Percentiles rank a stretch among this genome's conserved stretches.
These are phyloP conservation scores for Fagopyrum esculentum DNA, from an alignment of 148 eudicot species.

Conservation along the genomic window DNA sequence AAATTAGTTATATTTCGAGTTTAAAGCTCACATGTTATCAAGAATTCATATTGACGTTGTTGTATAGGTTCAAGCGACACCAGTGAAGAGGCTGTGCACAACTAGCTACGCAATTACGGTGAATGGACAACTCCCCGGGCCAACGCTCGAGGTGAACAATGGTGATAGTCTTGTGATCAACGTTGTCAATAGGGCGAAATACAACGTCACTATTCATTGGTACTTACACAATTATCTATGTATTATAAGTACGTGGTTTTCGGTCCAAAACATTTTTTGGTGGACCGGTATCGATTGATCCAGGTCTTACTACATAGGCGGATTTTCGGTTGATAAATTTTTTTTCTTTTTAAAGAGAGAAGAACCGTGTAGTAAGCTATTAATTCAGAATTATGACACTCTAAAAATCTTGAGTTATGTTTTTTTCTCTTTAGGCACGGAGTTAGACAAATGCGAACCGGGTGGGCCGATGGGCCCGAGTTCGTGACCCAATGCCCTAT, in stretches of 20 bases:
- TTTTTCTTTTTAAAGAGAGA: too few species aligned
- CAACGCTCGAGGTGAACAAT: constrained; percentile 60
- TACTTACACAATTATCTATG: constrained; percentile 7
- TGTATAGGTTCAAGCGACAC: constrained; percentile 60
- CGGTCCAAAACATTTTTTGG: too few species aligned
- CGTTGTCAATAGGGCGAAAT: constrained; percentile 61
- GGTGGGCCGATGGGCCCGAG: constrained; percentile 99
- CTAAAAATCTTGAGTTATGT: background rate
- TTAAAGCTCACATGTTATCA: background rate
- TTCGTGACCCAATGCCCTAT: constrained; percentile 96
- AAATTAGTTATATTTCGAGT: background rate
- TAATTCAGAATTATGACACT: background rate
- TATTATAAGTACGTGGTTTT: too few species aligned
- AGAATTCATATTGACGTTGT: background rate
- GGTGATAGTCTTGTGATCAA: constrained; percentile 71
- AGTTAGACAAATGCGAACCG: constrained; percentile 77
- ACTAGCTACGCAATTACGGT: constrained; percentile 51
- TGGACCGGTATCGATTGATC: too few species aligned
- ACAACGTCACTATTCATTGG: constrained; percentile 93
- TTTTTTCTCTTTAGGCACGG: constrained; percentile 56
- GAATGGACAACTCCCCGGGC: constrained; percentile 70
- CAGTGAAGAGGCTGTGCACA: constrained; percentile 81
- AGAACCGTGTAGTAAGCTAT: too few species aligned
- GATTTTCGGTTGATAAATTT: too few species aligned
- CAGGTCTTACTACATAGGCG: too few species aligned